Evolutionary conservation across 768 basidiomycete species (phyloP).

Genomic region (Psilocybe azurescens): DNA sequence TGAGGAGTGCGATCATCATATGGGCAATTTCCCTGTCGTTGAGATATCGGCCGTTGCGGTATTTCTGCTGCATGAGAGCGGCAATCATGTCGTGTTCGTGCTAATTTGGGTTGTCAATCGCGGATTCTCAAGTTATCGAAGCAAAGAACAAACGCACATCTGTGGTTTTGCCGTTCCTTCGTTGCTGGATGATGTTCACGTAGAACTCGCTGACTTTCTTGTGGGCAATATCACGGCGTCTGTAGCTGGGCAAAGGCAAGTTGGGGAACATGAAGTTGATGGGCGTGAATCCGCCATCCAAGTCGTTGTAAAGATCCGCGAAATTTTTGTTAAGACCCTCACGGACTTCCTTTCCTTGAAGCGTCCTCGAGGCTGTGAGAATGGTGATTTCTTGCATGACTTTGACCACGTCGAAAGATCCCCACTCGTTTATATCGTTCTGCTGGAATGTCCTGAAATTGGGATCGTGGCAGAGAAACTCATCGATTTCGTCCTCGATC

Average conservation of each 20-base stretch:
- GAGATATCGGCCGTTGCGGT: conserved; percentile 79
- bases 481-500: conserved; percentile 77
- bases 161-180: conserved; percentile 55
- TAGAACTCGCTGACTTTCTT: conserved; percentile 95
- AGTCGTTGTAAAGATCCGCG: conserved; percentile 82
- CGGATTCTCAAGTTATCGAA: background rate
- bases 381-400: conserved; percentile 90
- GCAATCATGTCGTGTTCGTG: conserved; percentile 93
- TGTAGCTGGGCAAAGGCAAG: conserved; percentile 89
- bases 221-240: conserved; percentile 87
- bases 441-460: conserved; percentile 66
- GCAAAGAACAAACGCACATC: conserved; percentile 26
- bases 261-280: conserved; percentile 96
- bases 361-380: conserved; percentile 89
- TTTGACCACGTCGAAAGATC: conserved; percentile 73
- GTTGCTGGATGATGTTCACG: conserved; percentile 80
- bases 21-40: conserved; percentile 94
- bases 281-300: conserved; percentile 97
- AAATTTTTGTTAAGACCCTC: conserved; percentile 79
- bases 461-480: conserved; percentile 71
- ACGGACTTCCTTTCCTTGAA: conserved; percentile 94
- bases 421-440: conserved; percentile 79
- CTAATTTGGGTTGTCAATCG: conserved; percentile 18
- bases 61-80: conserved; percentile 81
- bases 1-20: conserved; percentile 97